Percentiles rank a stretch among this genome's conserved stretches.
Conservation (phyloP, 2,329 filamentous ascomycete species). For the Calonectria pseudoturangicola region DNA sequence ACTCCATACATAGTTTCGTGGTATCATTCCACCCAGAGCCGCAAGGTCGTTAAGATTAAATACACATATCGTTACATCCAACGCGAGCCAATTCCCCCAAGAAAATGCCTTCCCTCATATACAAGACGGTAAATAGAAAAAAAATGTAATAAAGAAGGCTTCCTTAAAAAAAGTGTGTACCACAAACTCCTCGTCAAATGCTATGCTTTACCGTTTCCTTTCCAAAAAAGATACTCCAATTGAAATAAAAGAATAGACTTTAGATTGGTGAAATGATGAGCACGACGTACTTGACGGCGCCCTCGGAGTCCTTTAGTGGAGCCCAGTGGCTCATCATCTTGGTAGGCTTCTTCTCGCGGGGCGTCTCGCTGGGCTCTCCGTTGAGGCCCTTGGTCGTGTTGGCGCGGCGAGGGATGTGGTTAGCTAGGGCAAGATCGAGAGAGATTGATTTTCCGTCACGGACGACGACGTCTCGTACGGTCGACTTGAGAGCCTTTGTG, state of each 20-base stretch:
- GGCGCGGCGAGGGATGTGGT: slow-evolving; percentile 53
- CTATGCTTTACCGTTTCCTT: slow-evolving; percentile 1
- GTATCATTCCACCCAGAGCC: slow-evolving; percentile 40
- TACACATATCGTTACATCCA: slow-evolving; percentile 41
- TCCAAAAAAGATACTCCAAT: background rate
- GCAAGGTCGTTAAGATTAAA: slow-evolving; percentile 39
- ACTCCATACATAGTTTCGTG: slow-evolving; percentile 32
- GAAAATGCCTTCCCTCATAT: slow-evolving; percentile 19
- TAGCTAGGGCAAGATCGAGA: slow-evolving; percentile 55
- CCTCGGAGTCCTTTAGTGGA: slow-evolving; percentile 52
- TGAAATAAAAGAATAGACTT: background rate
- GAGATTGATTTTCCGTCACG: slow-evolving; percentile 61
- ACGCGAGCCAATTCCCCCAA: slow-evolving; percentile 20
- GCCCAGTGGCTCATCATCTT: slow-evolving; percentile 57
- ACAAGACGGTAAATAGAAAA: slow-evolving; percentile 15
- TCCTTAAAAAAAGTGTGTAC: background rate
- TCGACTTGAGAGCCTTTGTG: slow-evolving; percentile 65
- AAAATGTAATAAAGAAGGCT: slow-evolving; percentile 3
- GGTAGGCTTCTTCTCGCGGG: slow-evolving; percentile 44
- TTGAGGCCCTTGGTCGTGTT: slow-evolving; percentile 46
- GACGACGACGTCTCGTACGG: slow-evolving; percentile 63
- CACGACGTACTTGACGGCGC: slow-evolving; percentile 52
- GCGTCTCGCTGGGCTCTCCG: slow-evolving; percentile 42
- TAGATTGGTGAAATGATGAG: slow-evolving; percentile 46
- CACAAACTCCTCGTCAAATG: slow-evolving; percentile 32